Evolutionary conservation across 345 rosid species (phyloP).

Genomic region (Moricandia arvensis): DNA sequence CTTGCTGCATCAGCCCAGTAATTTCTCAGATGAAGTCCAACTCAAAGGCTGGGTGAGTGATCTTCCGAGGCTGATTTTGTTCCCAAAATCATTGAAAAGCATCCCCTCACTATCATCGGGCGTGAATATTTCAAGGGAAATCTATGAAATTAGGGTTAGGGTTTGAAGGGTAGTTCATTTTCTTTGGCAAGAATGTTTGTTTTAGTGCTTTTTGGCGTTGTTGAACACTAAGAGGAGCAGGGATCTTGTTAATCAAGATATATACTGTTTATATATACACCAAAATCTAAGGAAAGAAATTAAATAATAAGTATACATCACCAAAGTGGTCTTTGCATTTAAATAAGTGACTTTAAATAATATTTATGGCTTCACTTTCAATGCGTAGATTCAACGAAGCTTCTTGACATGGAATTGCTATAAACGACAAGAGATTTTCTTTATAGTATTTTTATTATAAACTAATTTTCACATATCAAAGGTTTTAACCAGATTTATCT

Average conservation of each 20-base stretch:
- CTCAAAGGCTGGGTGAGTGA: conserved; percentile 29
- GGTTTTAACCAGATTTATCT: too few relatives aligned
- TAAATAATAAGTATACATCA: background rate
- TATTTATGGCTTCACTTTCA: conserved; percentile 16
- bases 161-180: conserved; percentile 38
- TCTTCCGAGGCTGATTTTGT: conserved; percentile 28
- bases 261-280: conserved; percentile 24
- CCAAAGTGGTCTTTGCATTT: conserved; percentile 10
- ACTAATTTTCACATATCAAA: too few relatives aligned
- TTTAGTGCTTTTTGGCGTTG: background rate
- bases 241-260: background rate
- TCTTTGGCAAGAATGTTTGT: background rate
- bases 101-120: conserved; percentile 18
- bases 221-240: conserved; percentile 14
- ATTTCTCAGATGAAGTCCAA: conserved; percentile 30
- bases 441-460: background rate
- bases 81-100: conserved; percentile 26
- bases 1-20: conserved; percentile 24
- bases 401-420: conserved; percentile 9
- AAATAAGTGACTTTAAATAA: background rate
- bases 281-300: background rate
- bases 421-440: conserved; percentile 8
- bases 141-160: conserved; percentile 33
- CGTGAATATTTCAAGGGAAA: background rate
- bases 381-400: conserved; percentile 26